Conservation (phyloP, 2,329 filamentous ascomycete genomes). For the Thielaviopsis populi region DNA sequence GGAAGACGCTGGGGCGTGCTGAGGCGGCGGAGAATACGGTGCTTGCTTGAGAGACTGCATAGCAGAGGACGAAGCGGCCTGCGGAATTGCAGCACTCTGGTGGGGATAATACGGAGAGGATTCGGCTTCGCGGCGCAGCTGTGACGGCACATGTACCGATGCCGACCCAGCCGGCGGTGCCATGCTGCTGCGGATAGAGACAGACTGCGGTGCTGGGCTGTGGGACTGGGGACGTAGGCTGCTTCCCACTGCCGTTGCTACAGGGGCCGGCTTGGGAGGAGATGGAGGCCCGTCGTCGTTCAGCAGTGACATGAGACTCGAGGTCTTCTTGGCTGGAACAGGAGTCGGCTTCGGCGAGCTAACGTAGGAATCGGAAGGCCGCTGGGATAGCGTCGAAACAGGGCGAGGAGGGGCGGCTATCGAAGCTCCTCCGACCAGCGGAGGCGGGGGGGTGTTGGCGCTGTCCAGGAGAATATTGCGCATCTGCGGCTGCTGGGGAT, state of each 20-base stretch:
- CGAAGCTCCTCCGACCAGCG: neutral
- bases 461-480: constrained; percentile 11
- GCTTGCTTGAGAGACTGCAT: constrained; percentile 40
- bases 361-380: constrained; percentile 6
- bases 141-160: constrained; percentile 25
- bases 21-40: constrained; percentile 35
- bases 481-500: neutral
- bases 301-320: constrained; percentile 47
- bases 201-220: constrained; percentile 15
- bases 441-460: neutral
- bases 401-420: neutral
- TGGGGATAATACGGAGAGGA: constrained; percentile 29
- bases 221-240: constrained; percentile 34
- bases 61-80: constrained; percentile 24
- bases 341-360: constrained; percentile 19
- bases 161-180: constrained; percentile 24
- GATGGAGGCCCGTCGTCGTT: constrained; percentile 42
- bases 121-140: constrained; percentile 37
- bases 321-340: constrained; percentile 39
- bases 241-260: constrained; percentile 34
- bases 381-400: constrained; percentile 6
- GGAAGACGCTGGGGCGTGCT: constrained; percentile 30
- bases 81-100: constrained; percentile 23
- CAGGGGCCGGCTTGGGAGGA: constrained; percentile 28
- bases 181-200: constrained; percentile 28